Percentiles rank a stretch among this genome's conserved stretches.
Conservation (phyloP, 2,329 filamentous ascomycete species). For the Phialophora chinensis region DNA sequence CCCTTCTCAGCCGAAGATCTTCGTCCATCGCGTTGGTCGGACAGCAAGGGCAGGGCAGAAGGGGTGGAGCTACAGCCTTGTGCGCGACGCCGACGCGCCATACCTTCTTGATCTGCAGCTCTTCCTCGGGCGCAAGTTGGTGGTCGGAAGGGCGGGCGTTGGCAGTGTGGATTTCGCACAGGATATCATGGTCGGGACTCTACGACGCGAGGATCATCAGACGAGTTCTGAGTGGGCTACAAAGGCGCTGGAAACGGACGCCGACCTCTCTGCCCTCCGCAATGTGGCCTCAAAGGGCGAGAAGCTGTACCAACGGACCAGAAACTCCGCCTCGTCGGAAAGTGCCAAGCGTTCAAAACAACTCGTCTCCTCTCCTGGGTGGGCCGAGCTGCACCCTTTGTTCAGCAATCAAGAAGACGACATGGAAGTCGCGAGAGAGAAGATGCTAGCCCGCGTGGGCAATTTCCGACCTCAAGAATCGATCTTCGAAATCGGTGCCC, state of each 20-base stretch:
- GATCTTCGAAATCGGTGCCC: slow-evolving; percentile 91
- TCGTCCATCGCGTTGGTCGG: slow-evolving; percentile 92
- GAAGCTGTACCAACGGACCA: slow-evolving; percentile 86
- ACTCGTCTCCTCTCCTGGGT: slow-evolving; percentile 71
- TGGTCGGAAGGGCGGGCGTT: slow-evolving; percentile 69
- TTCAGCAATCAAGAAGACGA: slow-evolving; percentile 74
- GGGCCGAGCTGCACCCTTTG: slow-evolving; percentile 77
- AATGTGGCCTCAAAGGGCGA: slow-evolving; percentile 84
- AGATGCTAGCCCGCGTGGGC: slow-evolving; percentile 87
- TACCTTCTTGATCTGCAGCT: slow-evolving; percentile 94
- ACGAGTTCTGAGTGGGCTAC: slow-evolving; percentile 80
- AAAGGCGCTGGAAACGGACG: slow-evolving; percentile 75
- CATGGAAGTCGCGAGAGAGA: slow-evolving; percentile 73
- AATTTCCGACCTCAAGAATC: slow-evolving; percentile 90
- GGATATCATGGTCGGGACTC: slow-evolving; percentile 80
- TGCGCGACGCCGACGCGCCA: slow-evolving; percentile 84
- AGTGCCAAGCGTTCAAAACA: slow-evolving; percentile 88
- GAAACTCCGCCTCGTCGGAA: slow-evolving; percentile 86
- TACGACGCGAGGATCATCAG: slow-evolving; percentile 76
- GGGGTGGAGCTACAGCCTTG: slow-evolving; percentile 94
- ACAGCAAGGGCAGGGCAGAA: slow-evolving; percentile 91
- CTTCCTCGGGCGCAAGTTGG: slow-evolving; percentile 83
- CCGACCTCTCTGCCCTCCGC: slow-evolving; percentile 74
- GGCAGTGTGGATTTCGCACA: slow-evolving; percentile 73
- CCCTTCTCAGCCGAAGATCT: slow-evolving; percentile 93